Base-by-base conservation (phyloP, 257 asterid genomes). In the Gentiana macrophylla region DNA sequence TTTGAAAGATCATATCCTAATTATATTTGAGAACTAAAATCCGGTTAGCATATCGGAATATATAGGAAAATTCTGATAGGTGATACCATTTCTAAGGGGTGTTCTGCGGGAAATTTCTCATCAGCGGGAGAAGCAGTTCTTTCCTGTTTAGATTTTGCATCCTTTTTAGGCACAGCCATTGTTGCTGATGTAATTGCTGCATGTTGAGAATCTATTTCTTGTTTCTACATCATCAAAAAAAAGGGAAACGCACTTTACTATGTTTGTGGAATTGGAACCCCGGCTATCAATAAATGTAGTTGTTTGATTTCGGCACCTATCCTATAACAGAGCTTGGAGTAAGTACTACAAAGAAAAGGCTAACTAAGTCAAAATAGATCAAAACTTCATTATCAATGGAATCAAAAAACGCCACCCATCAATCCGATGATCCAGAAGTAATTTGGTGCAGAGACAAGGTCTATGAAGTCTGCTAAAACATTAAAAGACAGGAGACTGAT, bases 271-370 rank as follows among this genome's bases (percentile, higher is more conserved):
- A 35, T 59, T 57, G 67, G 51, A 52, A 34, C 55, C 50, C 57
- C 57, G 35, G 37, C 24, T 52, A 50, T 56, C 44, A 38, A 35
- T 49, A 55, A 55, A 47, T 46, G 47, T 44, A 43, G 33, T 49
- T 53, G 43, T 55, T 55, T 55, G 64, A 15, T 63, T 50, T 49
- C 65, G 67, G 52, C 12, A 55, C 9, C 54, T 49, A 56, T 69
- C 73, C 82, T 77, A 68, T 60, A 24, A 56, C 54, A 43, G 12
- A 47, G 52, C 6, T 55, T 46, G 47, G 44, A 34, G 51, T 24
- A 61, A 57, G 37, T 37, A 11, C 49, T 11, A 15, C 32, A 43
- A 13, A 54, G 34, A 55, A 59, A 32, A 60, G 35, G 33, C 32
- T 32, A 43, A 15, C 44, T 32, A 9, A 10, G n/a, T 4, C 38